phyloP scores from a whole-genome alignment of 495 filamentous ascomycete species.

The Podospora sp. region DNA sequence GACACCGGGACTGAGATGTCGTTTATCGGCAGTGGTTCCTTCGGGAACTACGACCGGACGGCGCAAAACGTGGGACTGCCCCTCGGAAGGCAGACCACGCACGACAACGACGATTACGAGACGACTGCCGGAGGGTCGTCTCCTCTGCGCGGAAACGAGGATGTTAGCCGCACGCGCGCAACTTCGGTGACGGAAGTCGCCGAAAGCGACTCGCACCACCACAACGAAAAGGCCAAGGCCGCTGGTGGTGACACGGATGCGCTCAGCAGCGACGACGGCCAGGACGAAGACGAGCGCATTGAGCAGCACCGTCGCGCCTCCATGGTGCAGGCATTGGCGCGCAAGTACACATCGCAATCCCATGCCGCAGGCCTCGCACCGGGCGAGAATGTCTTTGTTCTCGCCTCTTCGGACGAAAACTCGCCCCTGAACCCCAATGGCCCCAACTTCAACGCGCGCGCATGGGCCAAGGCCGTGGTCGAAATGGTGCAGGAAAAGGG shows the following conservation, averaged over 20 bases:
- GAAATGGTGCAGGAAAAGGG: conserved; percentile 49
- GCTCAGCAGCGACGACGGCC: conserved; percentile 36
- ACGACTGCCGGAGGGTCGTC: conserved; percentile 23
- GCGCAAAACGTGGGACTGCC: conserved; percentile 37
- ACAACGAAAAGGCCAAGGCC: conserved; percentile 30
- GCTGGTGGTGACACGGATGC: conserved; percentile 28
- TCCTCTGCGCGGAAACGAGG: conserved; percentile 26
- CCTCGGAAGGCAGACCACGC: conserved; percentile 28
- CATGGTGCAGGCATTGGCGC: conserved; percentile 49
- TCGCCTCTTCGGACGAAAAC: conserved; percentile 36
- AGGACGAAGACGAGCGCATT: conserved; percentile 38
- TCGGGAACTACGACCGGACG: conserved; percentile 51
- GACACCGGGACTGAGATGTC: conserved; percentile 42
- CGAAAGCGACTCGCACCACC: conserved; percentile 26
- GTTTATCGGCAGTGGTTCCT: conserved; percentile 44
- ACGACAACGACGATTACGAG: conserved; percentile 27
- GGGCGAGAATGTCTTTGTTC: conserved; percentile 42
- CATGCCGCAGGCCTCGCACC: conserved; percentile 26
- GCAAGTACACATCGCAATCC: conserved; percentile 50
- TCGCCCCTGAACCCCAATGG: conserved; percentile 57
- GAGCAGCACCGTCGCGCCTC: conserved; percentile 46
- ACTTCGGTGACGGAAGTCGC: conserved; percentile 41
- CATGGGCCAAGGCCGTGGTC: conserved; percentile 60
- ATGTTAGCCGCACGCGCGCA: conserved; percentile 34
- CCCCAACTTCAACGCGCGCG: conserved; percentile 53